Evolutionary conservation across 176 grass and related monocot species (phyloP), one percentile per base, ranked within the genome.

Genomic region (Melocanna baccifera): DNA sequence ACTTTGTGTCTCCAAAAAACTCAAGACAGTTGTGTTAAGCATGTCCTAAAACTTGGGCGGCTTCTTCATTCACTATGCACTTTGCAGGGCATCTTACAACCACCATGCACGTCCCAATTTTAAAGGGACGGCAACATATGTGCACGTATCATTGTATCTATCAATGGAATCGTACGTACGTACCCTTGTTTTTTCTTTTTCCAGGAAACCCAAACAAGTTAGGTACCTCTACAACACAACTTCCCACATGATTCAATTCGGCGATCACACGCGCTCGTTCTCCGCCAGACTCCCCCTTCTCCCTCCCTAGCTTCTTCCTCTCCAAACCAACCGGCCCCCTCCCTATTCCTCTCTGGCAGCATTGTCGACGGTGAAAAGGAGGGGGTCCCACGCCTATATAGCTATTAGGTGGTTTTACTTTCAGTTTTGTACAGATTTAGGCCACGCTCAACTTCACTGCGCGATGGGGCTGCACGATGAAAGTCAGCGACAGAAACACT

Each of bases 201-300:
- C 23, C 16, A 12, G 39, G 47, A 68, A 80, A 41, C 76, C 32
- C 39, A 79, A 69, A 41, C 40, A 30, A 9, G 58, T 80, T 77
- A 50, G 76, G 87, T 78, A 62, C 51, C 61, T 45, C 37, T 46
- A 37, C 74, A 61, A 61, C 78, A 6, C 85, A 70, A 40, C 9
- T 66, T 43, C 51, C 11, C 39, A 55, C 22, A 41, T 77, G 30
- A 81, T 47, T 48, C 46, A 48, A 48, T 48, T 84, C 7, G 52
- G 58, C 45, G 62, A 66, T 80, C 39, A 22, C 34, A 39, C 39
- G 34, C 34, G 4, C 34, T 34, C 32, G 3, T 34, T 3, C 32
- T 34, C 32, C 32, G 3, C 32, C 32, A 34, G 32, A 34, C 32
- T 34, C 32, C 3, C 32, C 4, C 34, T 36, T 36, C 34, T 36